Evolutionary conservation across 163 green algal species (phyloP), one percentile per base, ranked within the genome.

Genomic region (Scenedesmus sp.): DNA sequence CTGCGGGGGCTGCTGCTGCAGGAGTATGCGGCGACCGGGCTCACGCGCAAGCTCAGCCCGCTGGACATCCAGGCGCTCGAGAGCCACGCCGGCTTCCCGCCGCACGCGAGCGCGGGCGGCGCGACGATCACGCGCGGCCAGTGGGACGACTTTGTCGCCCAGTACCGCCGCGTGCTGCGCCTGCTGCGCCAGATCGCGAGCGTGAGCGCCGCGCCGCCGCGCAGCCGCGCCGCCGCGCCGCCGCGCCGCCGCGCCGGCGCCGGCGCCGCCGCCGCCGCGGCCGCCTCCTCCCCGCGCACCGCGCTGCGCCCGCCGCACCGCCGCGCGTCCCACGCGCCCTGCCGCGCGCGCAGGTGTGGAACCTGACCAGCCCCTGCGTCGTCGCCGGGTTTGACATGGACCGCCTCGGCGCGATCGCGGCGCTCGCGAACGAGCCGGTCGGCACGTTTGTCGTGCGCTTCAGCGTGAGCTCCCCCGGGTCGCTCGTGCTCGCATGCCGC

Each of bases 371-470:
- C 76, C 89, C 89, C 3, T 90, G 81, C 72, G 76, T 93, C n/a
- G 86, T 93, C 45, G 83, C 67, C 29, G 89, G 89, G 66, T 89
- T 93, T 48, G 85, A 93, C 77, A 90, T 93, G 81, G 89, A 92
- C 78, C 81, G 84, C 15, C 63, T 77, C n/a, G 84, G 84, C 63
- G 85, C 84, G 22, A 77, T 83, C 29, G 69, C 80, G 34, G 87
- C 88, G 3, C 84, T 93, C 24, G 50, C 53, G 3, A 54, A 78
- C 20, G 78, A 93, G 75, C 88, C 87, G 9, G 50, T 70, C 15
- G 89, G 89, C 58, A 93, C 89, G 47, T 93, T 92, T 70, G 87
- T 93, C 70, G 91, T 87, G 84, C 76, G 89, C 51, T 89, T 92
- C 85, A 86, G 74, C 75, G 86, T 91, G 83, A 83, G 57, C 73